These are phyloP conservation scores for Solanum clarkiae DNA, from an alignment of 257 asterid species.

Conservation along the genomic window DNA sequence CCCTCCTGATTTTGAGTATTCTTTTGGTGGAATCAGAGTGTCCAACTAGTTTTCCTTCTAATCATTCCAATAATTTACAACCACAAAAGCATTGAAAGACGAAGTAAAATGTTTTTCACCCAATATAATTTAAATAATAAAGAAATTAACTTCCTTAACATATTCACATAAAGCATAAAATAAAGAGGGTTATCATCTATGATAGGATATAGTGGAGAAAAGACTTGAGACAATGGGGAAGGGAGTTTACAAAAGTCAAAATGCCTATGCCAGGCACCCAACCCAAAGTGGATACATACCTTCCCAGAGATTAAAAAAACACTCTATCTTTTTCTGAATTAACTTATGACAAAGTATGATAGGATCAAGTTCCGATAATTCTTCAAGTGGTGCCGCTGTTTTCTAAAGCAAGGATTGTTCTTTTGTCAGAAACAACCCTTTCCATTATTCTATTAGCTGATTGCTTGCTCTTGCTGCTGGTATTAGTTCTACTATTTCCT, in stretches of 20 bases:
- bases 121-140: not conserved
- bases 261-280: not conserved
- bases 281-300: not conserved
- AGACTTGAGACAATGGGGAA: not conserved
- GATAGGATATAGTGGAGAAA: not conserved
- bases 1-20: not conserved
- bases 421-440: constrained; percentile 49
- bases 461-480: constrained; percentile 23
- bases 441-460: constrained; percentile 15
- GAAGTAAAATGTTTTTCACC: not conserved
- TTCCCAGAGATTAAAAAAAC: not conserved
- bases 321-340: not conserved
- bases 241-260: not conserved
- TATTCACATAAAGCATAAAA: not conserved
- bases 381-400: not conserved
- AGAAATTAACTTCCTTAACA: not conserved
- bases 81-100: not conserved
- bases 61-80: not conserved
- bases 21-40: not conserved
- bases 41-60: not conserved
- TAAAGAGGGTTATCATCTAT: not conserved
- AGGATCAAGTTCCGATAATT: not conserved
- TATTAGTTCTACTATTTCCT: constrained; percentile 14
- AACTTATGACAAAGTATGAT: not conserved
- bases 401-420: constrained; percentile 27